Evolutionary conservation across 2,329 filamentous ascomycete genomes (phyloP).

Genomic region (Diaporthe amygdali): DNA sequence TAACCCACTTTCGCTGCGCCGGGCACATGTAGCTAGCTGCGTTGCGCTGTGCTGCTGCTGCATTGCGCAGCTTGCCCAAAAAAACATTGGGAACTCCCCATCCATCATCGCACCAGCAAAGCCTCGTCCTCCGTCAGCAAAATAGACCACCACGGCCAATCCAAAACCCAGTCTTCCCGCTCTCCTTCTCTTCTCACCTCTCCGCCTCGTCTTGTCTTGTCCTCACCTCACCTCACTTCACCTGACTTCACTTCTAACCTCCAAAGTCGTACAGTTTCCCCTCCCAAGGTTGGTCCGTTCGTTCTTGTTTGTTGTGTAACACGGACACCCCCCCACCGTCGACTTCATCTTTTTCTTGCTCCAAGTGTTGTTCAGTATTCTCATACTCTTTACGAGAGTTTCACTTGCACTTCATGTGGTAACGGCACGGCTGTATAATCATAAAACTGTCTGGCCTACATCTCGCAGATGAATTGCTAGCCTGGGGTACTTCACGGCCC

Average conservation of each 20-base stretch:
- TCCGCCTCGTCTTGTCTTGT: not conserved
- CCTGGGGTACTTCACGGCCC: not conserved
- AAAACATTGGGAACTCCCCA: conserved; percentile 3
- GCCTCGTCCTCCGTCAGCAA: conserved; percentile 19
- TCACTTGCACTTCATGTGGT: not conserved
- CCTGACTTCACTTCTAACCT: not conserved
- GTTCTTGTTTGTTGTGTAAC: not conserved
- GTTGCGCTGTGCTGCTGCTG: not conserved
- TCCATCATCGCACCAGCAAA: conserved; percentile 9
- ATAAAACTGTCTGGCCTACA: not conserved
- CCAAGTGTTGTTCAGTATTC: not conserved
- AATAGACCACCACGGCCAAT: conserved; percentile 9
- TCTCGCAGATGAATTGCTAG: not conserved
- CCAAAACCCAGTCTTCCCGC: conserved; percentile 11
- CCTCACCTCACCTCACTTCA: not conserved
- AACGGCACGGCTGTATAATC: not conserved
- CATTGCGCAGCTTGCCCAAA: not conserved
- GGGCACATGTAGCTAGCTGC: conserved; percentile 4
- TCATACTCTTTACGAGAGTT: not conserved
- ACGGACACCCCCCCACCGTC: not conserved
- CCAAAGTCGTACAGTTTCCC: conserved; percentile 4
- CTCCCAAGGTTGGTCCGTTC: conserved; percentile 1
- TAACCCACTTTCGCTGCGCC: conserved; percentile 17
- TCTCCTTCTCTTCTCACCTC: conserved; percentile 10
- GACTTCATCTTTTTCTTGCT: not conserved